phyloP scores from a whole-genome alignment of 495 filamentous ascomycete genomes.

The Penicillium maclennaniae region DNA sequence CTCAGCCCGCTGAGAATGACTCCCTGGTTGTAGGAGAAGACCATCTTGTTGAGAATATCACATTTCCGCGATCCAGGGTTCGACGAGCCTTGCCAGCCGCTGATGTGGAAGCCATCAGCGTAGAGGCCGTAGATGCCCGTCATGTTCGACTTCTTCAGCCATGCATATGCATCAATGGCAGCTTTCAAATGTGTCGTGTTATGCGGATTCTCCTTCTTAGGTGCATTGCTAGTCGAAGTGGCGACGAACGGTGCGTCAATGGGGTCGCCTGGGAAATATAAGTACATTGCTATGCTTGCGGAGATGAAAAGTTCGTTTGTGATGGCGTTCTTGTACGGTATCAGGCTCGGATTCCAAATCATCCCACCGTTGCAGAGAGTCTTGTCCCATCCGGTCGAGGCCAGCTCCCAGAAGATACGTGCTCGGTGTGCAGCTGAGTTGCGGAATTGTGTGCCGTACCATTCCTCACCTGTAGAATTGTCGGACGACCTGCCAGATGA shows the following conservation, averaged over 20 bases:
- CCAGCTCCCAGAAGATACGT: conserved; percentile 84
- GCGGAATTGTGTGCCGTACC: conserved; percentile 76
- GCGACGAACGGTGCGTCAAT: conserved; percentile 64
- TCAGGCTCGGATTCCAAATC: conserved; percentile 80
- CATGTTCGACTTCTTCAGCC: conserved; percentile 79
- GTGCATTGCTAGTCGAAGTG: conserved; percentile 8
- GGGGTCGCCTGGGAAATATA: conserved; percentile 78
- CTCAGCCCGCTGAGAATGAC: conserved; percentile 83
- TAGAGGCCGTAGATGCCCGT: conserved; percentile 74
- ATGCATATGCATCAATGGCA: conserved; percentile 74
- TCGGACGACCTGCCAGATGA: conserved; percentile 14
- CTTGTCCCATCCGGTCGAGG: conserved; percentile 75
- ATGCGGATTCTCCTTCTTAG: conserved; percentile 39
- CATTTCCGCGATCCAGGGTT: conserved; percentile 56
- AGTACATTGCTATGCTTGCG: conserved; percentile 84
- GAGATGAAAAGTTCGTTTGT: conserved; percentile 91
- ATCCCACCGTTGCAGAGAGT: conserved; percentile 84
- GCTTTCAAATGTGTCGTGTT: conserved; percentile 64
- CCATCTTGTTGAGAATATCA: conserved; percentile 78
- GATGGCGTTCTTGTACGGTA: conserved; percentile 95
- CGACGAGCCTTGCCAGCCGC: conserved; percentile 49
- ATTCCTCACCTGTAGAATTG: conserved; percentile 29
- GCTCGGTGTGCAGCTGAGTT: conserved; percentile 80
- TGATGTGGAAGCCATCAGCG: conserved; percentile 88
- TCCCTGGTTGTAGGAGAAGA: conserved; percentile 96